Evolutionary conservation across 1,139 yeast genomes (phyloP), one percentile per base, ranked within the genome.

Genomic region (Saccharomycopsis phalli): DNA sequence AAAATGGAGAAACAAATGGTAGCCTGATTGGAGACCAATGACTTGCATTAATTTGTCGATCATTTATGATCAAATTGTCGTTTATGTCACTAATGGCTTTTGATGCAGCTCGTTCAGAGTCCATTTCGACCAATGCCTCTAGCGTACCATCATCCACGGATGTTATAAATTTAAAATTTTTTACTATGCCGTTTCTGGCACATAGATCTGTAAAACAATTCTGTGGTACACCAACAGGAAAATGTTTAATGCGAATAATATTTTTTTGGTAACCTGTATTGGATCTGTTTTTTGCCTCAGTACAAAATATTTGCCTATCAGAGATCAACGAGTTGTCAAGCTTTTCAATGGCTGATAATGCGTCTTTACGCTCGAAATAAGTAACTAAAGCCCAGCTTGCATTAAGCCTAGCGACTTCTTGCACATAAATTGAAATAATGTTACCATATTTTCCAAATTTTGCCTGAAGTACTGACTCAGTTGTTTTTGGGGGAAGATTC

Each of bases 331-430:
- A 40, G 4, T 48, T 36, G 38, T 57, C 54, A 34, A 59, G 41
- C 13, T 47, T 50, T 3, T 50, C 35, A 13, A 58, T 52, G 0
- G 61, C 54, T 14, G 37, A 43, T 16, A 52, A 51, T n/a, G 56
- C 54, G 2, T 57, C 49, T 18, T 46, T 45, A 27, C 55, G 53
- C 29, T 55, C 55, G 33, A 63, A 62, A 52, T 62, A 60, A 0
- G 70, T 68, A 5, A 69, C 57, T 37, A 69, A 58, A 3, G 71
- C 68, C 74, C 74, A 69, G 17, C 65, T 47, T 2, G 71, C 67
- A 21, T 61, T 58, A 40, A 51, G 60, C 34, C 52, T 55, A 0
- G 57, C 53, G 13, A 62, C 66, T 19, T 56, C 56, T 21, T 69
- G 59, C 8, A 65, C 54, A 37, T 57, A 60, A 3, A 69, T 60